Base-by-base conservation (phyloP, 306 rosid genomes). In the Geum urbanum region DNA sequence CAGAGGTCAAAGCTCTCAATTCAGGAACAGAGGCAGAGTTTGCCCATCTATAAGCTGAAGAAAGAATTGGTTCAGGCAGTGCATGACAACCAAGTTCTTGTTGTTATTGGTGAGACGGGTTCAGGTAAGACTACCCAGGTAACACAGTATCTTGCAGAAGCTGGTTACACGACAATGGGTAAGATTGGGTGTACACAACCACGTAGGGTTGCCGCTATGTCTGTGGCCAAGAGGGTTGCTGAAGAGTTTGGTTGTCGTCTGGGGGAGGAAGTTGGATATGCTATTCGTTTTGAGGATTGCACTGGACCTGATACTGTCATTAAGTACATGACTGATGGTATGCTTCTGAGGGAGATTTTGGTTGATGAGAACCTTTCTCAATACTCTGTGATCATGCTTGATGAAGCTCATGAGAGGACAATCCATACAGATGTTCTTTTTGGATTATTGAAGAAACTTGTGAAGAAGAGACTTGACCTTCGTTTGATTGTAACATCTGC, bases 281-380 rank as follows among this genome's bases (percentile, higher is more conserved):
- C 92, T 47, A 86, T 91, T 84, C 92, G 92, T 64, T 91, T 91
- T 68, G 97, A 91, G 77, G 96, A 91, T 77, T 88, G 95, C 78
- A 91, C 97, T 27, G 87, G 97, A 68, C 95, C 90, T 20, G 92
- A 91, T 27, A 91, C 97, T 3, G 91, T 88, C 37, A 86, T 91
- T 80, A 91, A 91, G 92, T 91, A 91, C 77, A 91, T 91, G 97
- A 91, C 96, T 1, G 96, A 91, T 72, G 96, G 97, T 85, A 91
- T 88, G 96, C 96, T 91, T 80, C 86, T 88, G 41, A 91, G 86
- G 76, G 97, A 91, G 78, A 83, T 88, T 57, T 67, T 91, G 85
- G 80, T 86, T 59, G 97, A 91, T 70, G 91, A 85, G 71, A 82
- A 76, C 66, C 88, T 91, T 66, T 86, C 92, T 39, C 92, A 88